Base-by-base conservation (phyloP, 495 filamentous ascomycete genomes). In the Hapsidospora chrysogenum region DNA sequence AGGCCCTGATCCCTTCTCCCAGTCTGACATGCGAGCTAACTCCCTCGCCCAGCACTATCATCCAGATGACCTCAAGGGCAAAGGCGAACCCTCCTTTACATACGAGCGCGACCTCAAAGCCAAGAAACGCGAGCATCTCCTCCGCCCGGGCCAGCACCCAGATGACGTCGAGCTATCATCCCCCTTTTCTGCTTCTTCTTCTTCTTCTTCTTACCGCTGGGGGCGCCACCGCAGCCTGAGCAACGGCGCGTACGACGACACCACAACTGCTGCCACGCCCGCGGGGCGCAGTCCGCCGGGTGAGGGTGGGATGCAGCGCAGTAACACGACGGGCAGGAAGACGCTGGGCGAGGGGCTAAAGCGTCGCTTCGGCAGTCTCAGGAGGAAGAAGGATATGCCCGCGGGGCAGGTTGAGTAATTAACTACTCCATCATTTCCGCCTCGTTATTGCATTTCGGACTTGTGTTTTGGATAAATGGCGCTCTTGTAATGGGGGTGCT, bases 81-180 rank as follows among this genome's bases (percentile, higher is more conserved):
- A 89, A 52, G 78, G 80, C 22, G 79, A 85, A 51, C 81, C 81
- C 3, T 66, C 65, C 3, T 89, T 65, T 56, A 66, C 78, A 11
- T 56, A 77, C 32, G 80, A 84, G 41, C 61, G 71, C 36, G 61
- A 68, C 3, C 59, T 73, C 23, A 78, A 76, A 48, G 59, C 68
- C 10, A 49, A 46, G 17, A 47, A 47, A 40, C 42, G 32, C 8
- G 39, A 36, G 33, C 1, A 17, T n/a, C n/a, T n/a, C n/a, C n/a
- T n/a, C n/a, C n/a, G n/a, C n/a, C n/a, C n/a, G n/a, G n/a, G n/a
- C n/a, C n/a, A n/a, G n/a, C n/a, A n/a, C n/a, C n/a, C n/a, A n/a
- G n/a, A n/a, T n/a, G n/a, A n/a, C n/a, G n/a, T n/a, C n/a, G n/a
- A n/a, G n/a, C n/a, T n/a, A n/a, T n/a, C n/a, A n/a, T n/a, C n/a